These are phyloP conservation scores for Macrophomina phaseolina DNA, from an alignment of 2,329 filamentous ascomycete genomes.

Conservation along the genomic window DNA sequence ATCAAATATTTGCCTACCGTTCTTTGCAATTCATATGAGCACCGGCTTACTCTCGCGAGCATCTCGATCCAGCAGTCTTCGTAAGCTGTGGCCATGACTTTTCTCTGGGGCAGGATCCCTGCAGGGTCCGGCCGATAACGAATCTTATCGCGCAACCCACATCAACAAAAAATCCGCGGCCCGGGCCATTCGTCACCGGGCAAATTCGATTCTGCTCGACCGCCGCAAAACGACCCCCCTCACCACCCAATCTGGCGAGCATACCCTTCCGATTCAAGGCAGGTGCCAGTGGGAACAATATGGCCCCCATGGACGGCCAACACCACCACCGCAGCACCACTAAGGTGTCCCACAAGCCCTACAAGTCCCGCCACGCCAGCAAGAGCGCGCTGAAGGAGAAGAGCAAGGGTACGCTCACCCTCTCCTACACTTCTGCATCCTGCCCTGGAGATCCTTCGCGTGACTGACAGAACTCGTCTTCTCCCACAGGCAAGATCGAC, in stretches of 20 bases:
- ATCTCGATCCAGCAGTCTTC: neutral
- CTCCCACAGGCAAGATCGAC: conserved; percentile 72
- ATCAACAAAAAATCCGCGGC: conserved; percentile 26
- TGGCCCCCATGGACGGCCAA: conserved; percentile 70
- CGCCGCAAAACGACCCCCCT: neutral
- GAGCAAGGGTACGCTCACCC: conserved; percentile 72
- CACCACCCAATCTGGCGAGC: conserved; percentile 25
- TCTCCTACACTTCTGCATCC: neutral
- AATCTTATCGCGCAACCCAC: conserved; percentile 23
- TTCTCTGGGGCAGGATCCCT: conserved; percentile 1
- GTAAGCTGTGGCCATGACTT: neutral
- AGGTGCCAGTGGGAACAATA: conserved; percentile 65
- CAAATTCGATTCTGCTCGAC: conserved; percentile 3
- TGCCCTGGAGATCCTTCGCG: neutral
- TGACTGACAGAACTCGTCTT: no score
- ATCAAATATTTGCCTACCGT: neutral
- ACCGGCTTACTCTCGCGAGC: neutral
- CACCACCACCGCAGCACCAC: conserved; percentile 94
- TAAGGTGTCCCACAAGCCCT: conserved; percentile 85
- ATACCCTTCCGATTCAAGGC: conserved; percentile 85
- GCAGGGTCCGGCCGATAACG: conserved; percentile 17
- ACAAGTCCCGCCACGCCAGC: conserved; percentile 89
- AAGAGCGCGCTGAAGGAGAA: conserved; percentile 86
- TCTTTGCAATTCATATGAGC: neutral
- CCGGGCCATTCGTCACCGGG: neutral